Percentiles rank a stretch among this genome's conserved stretches.
phyloP scores from a whole-genome alignment of 441 rosid genomes.

The Populus hybrid region DNA sequence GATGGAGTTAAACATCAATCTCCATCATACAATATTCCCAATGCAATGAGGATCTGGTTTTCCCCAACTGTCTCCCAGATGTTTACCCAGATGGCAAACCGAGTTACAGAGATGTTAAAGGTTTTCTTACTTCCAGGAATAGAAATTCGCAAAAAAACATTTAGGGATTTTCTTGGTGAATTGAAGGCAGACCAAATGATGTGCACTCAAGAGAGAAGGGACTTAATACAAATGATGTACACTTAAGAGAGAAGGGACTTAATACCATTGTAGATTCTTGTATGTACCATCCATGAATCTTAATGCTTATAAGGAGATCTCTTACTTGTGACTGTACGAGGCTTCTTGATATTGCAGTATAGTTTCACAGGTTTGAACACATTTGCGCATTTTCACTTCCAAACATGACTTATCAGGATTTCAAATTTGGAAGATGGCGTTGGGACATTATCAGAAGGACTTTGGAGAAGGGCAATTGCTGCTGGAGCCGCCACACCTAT shows the following conservation, averaged over 20 bases:
- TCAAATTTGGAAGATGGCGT: slow-evolving; percentile 50
- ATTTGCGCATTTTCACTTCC: background rate
- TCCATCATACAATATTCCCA: background rate
- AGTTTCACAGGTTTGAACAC: background rate
- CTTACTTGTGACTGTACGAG: background rate
- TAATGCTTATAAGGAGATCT: background rate
- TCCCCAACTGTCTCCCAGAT: background rate
- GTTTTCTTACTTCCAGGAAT: background rate
- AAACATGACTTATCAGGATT: slow-evolving; percentile 36
- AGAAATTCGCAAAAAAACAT: background rate
- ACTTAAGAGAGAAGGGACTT: background rate
- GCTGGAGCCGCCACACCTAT: slow-evolving; percentile 69
- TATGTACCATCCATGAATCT: background rate
- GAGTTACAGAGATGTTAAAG: background rate
- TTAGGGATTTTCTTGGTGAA: background rate
- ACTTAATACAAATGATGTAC: background rate
- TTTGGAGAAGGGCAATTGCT: slow-evolving; percentile 86
- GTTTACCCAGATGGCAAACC: background rate
- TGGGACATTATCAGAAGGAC: slow-evolving; percentile 61
- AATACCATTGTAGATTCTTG: background rate
- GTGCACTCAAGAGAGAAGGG: background rate
- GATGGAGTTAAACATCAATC: background rate
- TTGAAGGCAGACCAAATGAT: background rate
- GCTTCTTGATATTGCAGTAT: background rate
- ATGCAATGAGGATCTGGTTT: background rate